Conservation (phyloP, 106 monocot species). For the Phalaenopsis aphrodite region DNA sequence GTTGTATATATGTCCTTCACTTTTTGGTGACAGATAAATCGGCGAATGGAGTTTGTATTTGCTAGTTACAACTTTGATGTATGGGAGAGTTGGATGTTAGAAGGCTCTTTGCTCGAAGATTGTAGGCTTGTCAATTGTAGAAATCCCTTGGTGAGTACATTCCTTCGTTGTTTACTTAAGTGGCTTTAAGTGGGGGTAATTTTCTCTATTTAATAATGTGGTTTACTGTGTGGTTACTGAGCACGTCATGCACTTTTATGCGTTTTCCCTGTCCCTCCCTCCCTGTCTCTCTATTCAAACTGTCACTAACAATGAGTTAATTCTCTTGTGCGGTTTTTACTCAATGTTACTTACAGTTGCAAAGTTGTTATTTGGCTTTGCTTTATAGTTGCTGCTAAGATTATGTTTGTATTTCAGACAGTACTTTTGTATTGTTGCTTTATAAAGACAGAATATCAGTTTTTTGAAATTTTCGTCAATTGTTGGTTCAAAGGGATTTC, state of each 20-base stretch:
- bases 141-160: constrained; percentile 33
- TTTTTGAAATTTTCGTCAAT: too few species aligned
- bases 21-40: constrained; percentile 33
- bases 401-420: too few species aligned
- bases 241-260: neutral
- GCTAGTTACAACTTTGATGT: constrained; percentile 46
- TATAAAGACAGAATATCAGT: too few species aligned
- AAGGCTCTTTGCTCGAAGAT: constrained; percentile 41
- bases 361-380: too few species aligned
- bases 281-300: neutral
- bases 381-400: too few species aligned
- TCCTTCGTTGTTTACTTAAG: neutral
- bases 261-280: neutral
- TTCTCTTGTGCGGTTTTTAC: neutral
- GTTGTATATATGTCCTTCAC: neutral
- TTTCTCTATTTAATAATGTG: neutral
- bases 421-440: too few species aligned
- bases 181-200: neutral
- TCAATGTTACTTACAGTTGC: neutral
- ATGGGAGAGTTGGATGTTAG: constrained; percentile 55
- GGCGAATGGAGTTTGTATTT: constrained; percentile 49
- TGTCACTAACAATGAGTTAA: neutral
- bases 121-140: constrained; percentile 42
- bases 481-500: too few species aligned
- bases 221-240: neutral